phyloP scores from a whole-genome alignment of 169 alveolate genomes.

The Cystoisospora suis region DNA sequence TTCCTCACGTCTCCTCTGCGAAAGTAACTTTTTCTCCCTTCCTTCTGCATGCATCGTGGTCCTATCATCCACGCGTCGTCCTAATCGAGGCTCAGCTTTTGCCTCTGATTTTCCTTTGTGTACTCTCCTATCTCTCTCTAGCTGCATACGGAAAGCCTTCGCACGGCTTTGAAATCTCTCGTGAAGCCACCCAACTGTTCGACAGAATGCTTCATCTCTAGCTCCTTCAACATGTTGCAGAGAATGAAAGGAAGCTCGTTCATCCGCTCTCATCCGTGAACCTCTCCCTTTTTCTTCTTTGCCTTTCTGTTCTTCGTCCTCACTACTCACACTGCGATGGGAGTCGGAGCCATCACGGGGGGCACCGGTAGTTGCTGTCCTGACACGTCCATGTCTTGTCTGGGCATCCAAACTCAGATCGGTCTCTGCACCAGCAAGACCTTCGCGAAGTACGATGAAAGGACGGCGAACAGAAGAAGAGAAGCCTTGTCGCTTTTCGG shows the following conservation, averaged over 20 bases:
- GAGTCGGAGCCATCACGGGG: too few relatives aligned
- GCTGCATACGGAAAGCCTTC: not conserved
- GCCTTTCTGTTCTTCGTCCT: not conserved
- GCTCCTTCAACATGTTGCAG: not conserved
- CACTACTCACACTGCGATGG: too few relatives aligned
- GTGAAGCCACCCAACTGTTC: not conserved
- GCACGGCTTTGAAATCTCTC: not conserved
- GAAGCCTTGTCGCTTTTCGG: too few relatives aligned
- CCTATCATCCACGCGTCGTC: too few relatives aligned
- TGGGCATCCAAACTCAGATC: too few relatives aligned
- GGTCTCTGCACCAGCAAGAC: too few relatives aligned
- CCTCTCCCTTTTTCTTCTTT: not conserved
- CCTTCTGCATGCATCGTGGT: not conserved
- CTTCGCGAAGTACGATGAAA: too few relatives aligned
- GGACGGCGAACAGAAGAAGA: too few relatives aligned
- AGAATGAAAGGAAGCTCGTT: too few relatives aligned
- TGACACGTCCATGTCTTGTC: not conserved
- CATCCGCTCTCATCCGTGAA: too few relatives aligned
- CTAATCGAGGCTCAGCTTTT: not conserved
- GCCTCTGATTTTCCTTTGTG: not conserved
- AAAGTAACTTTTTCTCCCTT: not conserved
- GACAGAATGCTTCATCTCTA: not conserved
- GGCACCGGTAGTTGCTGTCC: not conserved
- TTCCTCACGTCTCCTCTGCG: not conserved
- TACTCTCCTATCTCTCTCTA: not conserved